These are phyloP conservation scores for Daldinia sp. DNA, from an alignment of 2,329 filamentous ascomycete species.

Conservation along the genomic window DNA sequence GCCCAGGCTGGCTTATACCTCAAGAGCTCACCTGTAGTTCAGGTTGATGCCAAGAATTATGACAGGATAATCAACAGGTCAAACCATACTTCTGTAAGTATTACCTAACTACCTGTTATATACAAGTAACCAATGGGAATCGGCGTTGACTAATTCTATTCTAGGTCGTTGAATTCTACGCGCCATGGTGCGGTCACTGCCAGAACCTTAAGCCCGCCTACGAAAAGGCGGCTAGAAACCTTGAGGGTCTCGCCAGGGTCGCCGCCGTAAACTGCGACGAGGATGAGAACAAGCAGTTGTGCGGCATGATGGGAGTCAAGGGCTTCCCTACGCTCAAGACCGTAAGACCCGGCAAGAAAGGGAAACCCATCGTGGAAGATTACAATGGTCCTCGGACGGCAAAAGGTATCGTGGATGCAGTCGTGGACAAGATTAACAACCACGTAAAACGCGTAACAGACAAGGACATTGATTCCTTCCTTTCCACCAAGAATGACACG, in stretches of 20 bases:
- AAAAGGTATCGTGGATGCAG: conserved; percentile 87
- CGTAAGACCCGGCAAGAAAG: conserved; percentile 80
- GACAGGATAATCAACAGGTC: conserved; percentile 86
- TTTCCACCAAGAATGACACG: conserved; percentile 73
- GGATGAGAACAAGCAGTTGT: conserved; percentile 89
- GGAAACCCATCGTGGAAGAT: conserved; percentile 86
- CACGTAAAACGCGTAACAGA: conserved; percentile 86
- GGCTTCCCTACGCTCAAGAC: conserved; percentile 98
- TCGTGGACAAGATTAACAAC: conserved; percentile 90
- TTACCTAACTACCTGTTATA: conserved; percentile 2
- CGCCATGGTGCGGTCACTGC: conserved; percentile 98
- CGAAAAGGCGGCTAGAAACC: conserved; percentile 90
- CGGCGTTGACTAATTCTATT: conserved; percentile 18
- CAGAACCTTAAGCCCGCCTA: conserved; percentile 95
- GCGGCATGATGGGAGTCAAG: conserved; percentile 85
- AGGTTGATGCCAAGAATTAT: conserved; percentile 83
- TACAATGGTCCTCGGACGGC: conserved; percentile 87
- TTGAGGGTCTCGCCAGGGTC: conserved; percentile 93
- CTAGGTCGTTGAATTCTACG: conserved; percentile 86
- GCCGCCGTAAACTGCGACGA: conserved; percentile 96
- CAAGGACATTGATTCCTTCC: conserved; percentile 81
- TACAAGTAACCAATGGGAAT: conserved; percentile 7
- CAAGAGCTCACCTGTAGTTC: conserved; percentile 88
- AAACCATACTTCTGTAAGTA: conserved; percentile 85
- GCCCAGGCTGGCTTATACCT: conserved; percentile 81